Conservation (phyloP, 106 monocot species). For the Platanthera zijinensis region DNA sequence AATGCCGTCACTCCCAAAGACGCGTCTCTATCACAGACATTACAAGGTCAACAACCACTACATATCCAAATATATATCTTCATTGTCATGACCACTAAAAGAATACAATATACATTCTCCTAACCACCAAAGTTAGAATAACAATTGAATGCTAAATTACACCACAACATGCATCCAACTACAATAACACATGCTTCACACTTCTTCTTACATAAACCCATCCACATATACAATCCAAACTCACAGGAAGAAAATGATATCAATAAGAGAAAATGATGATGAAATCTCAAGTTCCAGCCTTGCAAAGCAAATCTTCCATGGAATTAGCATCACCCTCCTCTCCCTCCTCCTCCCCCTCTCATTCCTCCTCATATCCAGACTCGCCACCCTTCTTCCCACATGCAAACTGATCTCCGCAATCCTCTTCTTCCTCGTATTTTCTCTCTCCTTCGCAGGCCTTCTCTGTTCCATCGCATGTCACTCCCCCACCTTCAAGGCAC, state of each 20-base stretch:
- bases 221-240: not conserved
- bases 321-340: not conserved
- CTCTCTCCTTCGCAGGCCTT: not conserved
- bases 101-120: not conserved
- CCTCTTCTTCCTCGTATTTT: not conserved
- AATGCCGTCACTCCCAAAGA: not conserved
- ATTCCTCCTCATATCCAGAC: not conserved
- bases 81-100: not conserved
- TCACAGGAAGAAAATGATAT: not conserved
- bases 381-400: not conserved
- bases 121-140: not conserved
- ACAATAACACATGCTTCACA: not conserved
- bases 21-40: not conserved
- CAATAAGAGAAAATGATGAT: not conserved
- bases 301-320: conserved; percentile 1
- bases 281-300: not conserved
- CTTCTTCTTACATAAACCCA: not conserved
- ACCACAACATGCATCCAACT: not conserved
- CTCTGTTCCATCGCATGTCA: not conserved
- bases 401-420: not conserved
- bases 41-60: not conserved
- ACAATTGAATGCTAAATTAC: not conserved
- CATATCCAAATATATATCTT: not conserved
- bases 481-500: not conserved
- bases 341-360: not conserved